Percentiles rank a stretch among this genome's conserved stretches.
phyloP scores from a whole-genome alignment of 2,329 filamentous ascomycete species.

The Trichothecium sympodiale region DNA sequence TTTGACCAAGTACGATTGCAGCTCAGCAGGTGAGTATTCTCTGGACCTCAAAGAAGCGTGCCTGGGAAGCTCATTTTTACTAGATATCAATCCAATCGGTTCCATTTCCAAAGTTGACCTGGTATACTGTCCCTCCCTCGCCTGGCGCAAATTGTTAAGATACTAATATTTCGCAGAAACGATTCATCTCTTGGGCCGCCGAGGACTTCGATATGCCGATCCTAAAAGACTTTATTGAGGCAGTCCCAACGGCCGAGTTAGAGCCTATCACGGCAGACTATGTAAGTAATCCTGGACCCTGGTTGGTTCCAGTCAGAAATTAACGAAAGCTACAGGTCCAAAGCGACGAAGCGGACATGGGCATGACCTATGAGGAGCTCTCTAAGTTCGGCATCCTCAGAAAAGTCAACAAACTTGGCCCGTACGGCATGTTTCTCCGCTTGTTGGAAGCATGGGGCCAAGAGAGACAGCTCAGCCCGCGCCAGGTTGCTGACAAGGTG shows the following conservation, averaged over 20 bases:
- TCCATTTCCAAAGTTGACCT: conserved; percentile 50
- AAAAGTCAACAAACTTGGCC: conserved; percentile 28
- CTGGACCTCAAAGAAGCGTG: too few species aligned
- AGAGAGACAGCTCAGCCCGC: conserved; percentile 15
- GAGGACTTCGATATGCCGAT: conserved; percentile 49
- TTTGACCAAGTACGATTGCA: conserved; percentile 21
- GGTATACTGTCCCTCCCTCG: too few species aligned
- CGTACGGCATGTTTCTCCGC: conserved; percentile 26
- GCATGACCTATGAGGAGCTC: conserved; percentile 29
- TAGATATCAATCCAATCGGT: conserved; percentile 9
- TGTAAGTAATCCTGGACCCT: conserved; percentile 4
- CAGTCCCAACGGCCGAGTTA: conserved; percentile 43
- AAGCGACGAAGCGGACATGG: conserved; percentile 29
- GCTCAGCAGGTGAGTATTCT: not conserved
- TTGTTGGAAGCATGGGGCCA: conserved; percentile 25
- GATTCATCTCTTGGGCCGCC: conserved; percentile 49
- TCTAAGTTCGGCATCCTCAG: conserved; percentile 25
- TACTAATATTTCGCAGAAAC: too few species aligned
- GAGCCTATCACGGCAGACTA: conserved; percentile 25
- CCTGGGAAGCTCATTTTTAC: too few species aligned
- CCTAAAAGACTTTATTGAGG: conserved; percentile 50
- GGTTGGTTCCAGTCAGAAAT: not conserved
- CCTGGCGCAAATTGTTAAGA: too few species aligned
- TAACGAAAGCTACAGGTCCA: conserved; percentile 13
- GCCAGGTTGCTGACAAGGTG: conserved; percentile 30